Percentiles rank a stretch among this genome's conserved stretches.
Evolutionary conservation across 1,284 basidiomycete genomes (phyloP).

Genomic region (Neonothopanus nambi): DNA sequence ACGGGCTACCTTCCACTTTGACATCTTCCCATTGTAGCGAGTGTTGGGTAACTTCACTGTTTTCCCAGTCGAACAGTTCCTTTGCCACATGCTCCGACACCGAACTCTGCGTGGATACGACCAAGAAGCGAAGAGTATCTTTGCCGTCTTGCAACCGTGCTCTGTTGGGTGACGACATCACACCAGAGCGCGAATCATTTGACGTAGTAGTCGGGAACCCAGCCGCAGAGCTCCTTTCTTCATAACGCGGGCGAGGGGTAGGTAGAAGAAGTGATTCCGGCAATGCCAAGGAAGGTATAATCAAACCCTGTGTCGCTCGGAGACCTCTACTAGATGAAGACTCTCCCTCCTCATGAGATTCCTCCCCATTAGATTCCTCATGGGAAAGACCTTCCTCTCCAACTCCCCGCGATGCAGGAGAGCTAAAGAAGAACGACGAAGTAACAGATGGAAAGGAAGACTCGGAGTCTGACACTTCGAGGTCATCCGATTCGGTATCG

Average conservation of each 20-base stretch:
- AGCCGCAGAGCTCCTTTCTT: too few species aligned
- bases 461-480: conserved; percentile 6
- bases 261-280: conserved; percentile 9
- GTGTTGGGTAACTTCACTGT: too few species aligned
- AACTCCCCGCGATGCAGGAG: conserved; percentile 7
- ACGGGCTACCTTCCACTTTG: too few species aligned
- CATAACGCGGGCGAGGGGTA: neutral
- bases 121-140: conserved; percentile 2
- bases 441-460: conserved; percentile 16
- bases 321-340: neutral
- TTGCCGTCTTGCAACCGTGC: neutral
- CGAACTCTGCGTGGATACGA: neutral
- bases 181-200: neutral
- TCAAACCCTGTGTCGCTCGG: conserved; percentile 4
- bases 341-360: conserved; percentile 1
- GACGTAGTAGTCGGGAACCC: neutral
- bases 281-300: conserved; percentile 13
- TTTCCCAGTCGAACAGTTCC: too few species aligned
- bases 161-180: neutral
- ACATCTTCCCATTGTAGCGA: too few species aligned
- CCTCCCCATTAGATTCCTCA: neutral
- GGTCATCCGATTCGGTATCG: neutral
- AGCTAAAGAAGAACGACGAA: conserved; percentile 16
- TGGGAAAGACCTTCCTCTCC: neutral
- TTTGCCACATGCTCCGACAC: neutral